Conservation (phyloP, 306 rosid species). For the Fagus sylvatica region DNA sequence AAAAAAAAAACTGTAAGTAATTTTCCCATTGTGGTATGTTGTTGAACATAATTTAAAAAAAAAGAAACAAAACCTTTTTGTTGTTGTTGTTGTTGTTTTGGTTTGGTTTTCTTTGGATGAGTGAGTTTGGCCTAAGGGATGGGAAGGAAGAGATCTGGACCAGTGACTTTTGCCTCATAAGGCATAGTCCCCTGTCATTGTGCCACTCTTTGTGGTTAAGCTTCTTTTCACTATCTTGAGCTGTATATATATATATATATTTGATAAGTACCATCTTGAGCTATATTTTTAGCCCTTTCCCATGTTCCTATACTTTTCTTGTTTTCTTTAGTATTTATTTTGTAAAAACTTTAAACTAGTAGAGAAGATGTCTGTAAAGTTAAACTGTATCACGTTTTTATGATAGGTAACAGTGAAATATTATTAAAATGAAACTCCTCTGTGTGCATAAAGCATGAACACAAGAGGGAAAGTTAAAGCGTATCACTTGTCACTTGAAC, state of each 20-base stretch:
- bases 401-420: no score
- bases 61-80: neutral
- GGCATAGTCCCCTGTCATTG: neutral
- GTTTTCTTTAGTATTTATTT: neutral
- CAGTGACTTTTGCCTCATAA: neutral
- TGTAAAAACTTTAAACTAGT: neutral
- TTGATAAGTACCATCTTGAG: neutral
- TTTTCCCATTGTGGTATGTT: constrained; percentile 16
- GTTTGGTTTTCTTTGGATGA: neutral
- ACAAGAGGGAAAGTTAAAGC: neutral
- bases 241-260: neutral
- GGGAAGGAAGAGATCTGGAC: neutral
- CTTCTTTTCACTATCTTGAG: neutral
- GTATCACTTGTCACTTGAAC: neutral
- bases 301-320: neutral
- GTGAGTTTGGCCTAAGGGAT: neutral
- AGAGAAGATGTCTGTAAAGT: neutral
- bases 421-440: neutral
- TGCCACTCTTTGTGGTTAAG: neutral
- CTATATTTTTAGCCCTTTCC: neutral
- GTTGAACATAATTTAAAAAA: neutral
- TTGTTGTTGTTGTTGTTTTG: neutral
- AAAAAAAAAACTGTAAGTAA: constrained; percentile 61
- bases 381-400: neutral
- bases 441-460: neutral